A percentile compares a stretch with the other conserved stretches of the same genome.
Conservation (phyloP, 352 stramenopile species). For the Phytophthora rubi region DNA sequence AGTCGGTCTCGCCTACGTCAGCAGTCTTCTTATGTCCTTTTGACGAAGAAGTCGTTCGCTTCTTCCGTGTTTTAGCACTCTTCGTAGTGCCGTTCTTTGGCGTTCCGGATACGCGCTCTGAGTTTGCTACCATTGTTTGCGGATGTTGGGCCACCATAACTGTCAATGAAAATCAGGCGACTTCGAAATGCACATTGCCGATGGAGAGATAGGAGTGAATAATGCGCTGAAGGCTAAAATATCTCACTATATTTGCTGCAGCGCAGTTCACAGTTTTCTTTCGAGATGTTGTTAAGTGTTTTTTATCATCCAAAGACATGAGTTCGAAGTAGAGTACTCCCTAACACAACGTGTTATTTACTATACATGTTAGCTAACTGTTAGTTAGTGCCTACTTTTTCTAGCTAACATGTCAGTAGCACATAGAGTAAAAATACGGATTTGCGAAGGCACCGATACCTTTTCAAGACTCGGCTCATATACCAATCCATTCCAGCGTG, state of each 20-base stretch:
- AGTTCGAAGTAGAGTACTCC: no score
- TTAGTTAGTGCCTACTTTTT: no score
- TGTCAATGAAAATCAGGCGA: background rate
- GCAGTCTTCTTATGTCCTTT: background rate
- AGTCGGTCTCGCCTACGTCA: background rate
- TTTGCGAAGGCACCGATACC: no score
- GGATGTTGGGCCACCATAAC: background rate
- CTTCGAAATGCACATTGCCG: background rate
- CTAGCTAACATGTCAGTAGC: no score
- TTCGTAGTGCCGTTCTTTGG: background rate
- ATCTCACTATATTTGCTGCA: constrained; percentile 1
- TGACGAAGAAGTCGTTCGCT: background rate
- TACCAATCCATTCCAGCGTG: no score
- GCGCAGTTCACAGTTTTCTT: background rate
- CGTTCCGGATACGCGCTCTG: background rate
- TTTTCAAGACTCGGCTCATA: no score
- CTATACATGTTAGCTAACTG: no score
- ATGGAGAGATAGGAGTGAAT: background rate
- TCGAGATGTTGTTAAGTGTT: background rate
- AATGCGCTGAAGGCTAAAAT: background rate
- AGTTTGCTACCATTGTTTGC: background rate
- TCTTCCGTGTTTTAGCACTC: background rate
- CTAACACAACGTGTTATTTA: no score
- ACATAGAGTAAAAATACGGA: no score
- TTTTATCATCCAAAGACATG: constrained; percentile 1